Base-by-base conservation (phyloP, 2,329 filamentous ascomycete species). In the Sarocladium oryzae region DNA sequence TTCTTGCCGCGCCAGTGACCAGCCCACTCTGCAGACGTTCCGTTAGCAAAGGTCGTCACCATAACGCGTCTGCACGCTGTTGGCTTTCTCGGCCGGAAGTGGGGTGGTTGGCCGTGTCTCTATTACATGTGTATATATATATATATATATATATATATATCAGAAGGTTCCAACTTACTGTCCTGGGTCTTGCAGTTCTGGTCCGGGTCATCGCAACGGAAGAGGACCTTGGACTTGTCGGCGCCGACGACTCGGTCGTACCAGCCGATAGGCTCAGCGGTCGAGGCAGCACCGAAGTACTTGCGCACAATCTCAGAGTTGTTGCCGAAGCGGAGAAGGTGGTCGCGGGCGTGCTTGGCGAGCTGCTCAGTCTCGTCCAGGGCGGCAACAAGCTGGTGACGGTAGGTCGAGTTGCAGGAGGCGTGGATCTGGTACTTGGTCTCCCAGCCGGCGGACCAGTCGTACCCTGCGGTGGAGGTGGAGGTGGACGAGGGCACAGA, bases 141-240 rank as follows among this genome's bases (percentile, higher is more conserved):
- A n/a, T n/a, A n/a, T n/a, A n/a, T n/a, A n/a, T n/a, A n/a, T n/a
- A n/a, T n/a, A n/a, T n/a, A n/a, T n/a, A n/a, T n/a, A n/a, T n/a
- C n/a, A n/a, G n/a, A n/a, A n/a, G n/a, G n/a, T n/a, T n/a, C n/a
- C n/a, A n/a, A 61, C 67, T 50, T 58, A 70, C 69, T 61, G 23
- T 75, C 70, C 59, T 72, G 75, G 10, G 61, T 74, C 5, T 56
- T 66, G 58, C 84, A 88, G 67, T 87, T 87, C 18, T 73, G 68
- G 57, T 88, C 85, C 0, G 79, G 75, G 56, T 88, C 79, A 54
- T 88, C 85, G 57, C 85, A 87, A 18, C 84, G 78, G 71, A 87
- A 86, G 16, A 81, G 61, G 41, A 84, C 71, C 23, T 69, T 73
- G 0, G 68, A 68, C 59, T 79, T 79, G 64, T 86, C 76, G 1